These are phyloP conservation scores for Fusarium sublunatum DNA, from an alignment of 2,329 filamentous ascomycete species.

Conservation along the genomic window DNA sequence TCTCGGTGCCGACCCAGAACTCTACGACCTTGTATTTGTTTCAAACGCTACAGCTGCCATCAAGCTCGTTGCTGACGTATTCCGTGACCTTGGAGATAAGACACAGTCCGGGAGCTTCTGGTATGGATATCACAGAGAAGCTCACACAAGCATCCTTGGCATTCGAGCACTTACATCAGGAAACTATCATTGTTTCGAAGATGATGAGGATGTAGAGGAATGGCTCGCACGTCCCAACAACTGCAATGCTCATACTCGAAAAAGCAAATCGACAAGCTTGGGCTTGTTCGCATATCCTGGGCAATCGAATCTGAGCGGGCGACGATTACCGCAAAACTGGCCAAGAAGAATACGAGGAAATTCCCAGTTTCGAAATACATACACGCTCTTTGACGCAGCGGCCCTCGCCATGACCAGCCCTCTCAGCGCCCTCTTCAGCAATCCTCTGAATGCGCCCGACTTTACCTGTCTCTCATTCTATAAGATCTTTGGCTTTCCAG, in stretches of 20 bases:
- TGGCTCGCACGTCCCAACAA: conserved; percentile 52
- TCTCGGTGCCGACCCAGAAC: conserved; percentile 66
- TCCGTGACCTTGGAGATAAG: conserved; percentile 64
- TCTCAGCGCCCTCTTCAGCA: conserved; percentile 62
- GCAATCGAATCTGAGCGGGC: conserved; percentile 77
- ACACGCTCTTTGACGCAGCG: conserved; percentile 71
- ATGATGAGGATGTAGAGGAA: conserved; percentile 63
- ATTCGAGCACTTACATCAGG: conserved; percentile 70
- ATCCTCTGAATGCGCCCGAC: conserved; percentile 65
- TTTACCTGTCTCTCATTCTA: conserved; percentile 72
- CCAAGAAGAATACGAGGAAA: conserved; percentile 51
- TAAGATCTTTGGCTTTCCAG: conserved; percentile 76
- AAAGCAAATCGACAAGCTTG: conserved; percentile 33
- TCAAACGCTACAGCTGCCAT: conserved; percentile 72
- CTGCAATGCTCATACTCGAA: conserved; percentile 28
- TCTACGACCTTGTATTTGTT: conserved; percentile 72
- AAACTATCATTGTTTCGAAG: conserved; percentile 68
- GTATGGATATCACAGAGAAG: conserved; percentile 71
- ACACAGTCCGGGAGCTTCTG: conserved; percentile 60
- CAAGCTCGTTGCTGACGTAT: conserved; percentile 69
- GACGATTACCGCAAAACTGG: conserved; percentile 70
- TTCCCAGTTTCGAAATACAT: conserved; percentile 45
- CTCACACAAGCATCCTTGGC: conserved; percentile 74
- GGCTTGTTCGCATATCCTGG: conserved; percentile 73
- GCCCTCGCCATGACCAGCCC: conserved; percentile 72